Evolutionary conservation across 1,284 basidiomycete genomes (phyloP).

Genomic region (Lentinula novae-zelandiae): DNA sequence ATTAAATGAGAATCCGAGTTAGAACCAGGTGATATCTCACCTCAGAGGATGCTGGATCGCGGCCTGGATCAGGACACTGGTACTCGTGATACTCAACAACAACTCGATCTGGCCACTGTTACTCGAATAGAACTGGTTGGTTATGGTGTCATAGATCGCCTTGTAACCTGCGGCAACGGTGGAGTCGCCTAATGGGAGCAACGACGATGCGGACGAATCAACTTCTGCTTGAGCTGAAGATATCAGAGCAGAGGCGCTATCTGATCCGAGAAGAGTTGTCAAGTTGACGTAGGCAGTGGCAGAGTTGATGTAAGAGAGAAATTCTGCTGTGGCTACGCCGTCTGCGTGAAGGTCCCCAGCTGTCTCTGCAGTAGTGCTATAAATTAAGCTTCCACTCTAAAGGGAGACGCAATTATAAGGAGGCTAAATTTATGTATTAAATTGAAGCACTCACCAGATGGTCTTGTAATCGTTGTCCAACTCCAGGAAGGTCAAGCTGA

Average conservation of each 20-base stretch:
- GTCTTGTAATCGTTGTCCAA: constrained; percentile 77
- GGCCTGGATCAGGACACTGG: constrained; percentile 53
- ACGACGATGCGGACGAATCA: constrained; percentile 17
- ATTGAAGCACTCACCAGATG: constrained; percentile 42
- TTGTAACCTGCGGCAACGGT: constrained; percentile 61
- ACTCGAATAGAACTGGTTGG: constrained; percentile 37
- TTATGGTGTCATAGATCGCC: constrained; percentile 51
- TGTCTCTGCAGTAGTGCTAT: constrained; percentile 43
- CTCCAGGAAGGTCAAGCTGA: constrained; percentile 57
- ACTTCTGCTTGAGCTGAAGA: constrained; percentile 24
- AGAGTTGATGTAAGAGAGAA: constrained; percentile 65
- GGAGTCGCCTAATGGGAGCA: constrained; percentile 43
- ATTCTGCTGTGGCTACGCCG: constrained; percentile 32
- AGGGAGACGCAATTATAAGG: not conserved
- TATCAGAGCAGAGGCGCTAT: constrained; percentile 27
- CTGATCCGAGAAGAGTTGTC: constrained; percentile 41
- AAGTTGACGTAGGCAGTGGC: constrained; percentile 65
- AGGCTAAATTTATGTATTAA: constrained; percentile 11
- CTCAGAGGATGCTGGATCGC: constrained; percentile 67
- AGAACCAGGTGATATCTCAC: constrained; percentile 17
- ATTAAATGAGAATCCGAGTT: not conserved
- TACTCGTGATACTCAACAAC: constrained; percentile 52
- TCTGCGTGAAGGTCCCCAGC: constrained; percentile 37
- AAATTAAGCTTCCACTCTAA: constrained; percentile 47
- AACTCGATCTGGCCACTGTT: constrained; percentile 59